Conservation (phyloP, 1,139 yeast species). For the Taphrina wiesneri region DNA sequence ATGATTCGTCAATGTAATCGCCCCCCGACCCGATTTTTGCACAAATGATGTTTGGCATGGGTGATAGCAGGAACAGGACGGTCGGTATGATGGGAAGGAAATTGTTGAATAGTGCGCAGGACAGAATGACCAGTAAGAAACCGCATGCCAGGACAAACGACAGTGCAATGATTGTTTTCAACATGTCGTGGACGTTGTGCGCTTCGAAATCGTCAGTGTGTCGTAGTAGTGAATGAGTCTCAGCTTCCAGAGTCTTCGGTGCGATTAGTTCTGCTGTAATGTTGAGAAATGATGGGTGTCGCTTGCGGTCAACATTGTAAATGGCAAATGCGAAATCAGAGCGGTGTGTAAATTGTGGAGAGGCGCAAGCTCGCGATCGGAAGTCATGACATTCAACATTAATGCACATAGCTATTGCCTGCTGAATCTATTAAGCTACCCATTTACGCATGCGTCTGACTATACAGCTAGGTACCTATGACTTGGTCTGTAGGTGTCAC, state of each 20-base stretch:
- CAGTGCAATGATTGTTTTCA: slow-evolving; percentile 58
- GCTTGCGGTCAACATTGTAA: too few species aligned
- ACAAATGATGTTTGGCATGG: slow-evolving; percentile 64
- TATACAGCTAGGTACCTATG: too few species aligned
- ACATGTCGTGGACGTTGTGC: background rate
- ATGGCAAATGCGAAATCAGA: too few species aligned
- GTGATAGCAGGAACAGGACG: slow-evolving; percentile 59
- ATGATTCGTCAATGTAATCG: slow-evolving; percentile 48
- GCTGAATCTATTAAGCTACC: too few species aligned
- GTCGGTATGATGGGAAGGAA: slow-evolving; percentile 72
- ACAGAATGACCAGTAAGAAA: slow-evolving; percentile 71
- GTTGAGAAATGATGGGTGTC: too few species aligned
- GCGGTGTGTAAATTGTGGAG: background rate
- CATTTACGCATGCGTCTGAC: too few species aligned
- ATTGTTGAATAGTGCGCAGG: slow-evolving; percentile 65
- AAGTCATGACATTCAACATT: too few species aligned
- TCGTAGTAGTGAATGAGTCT: background rate
- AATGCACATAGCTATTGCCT: too few species aligned
- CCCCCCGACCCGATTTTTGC: slow-evolving; percentile 45
- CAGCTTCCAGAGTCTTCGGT: too few species aligned
- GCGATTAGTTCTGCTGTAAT: too few species aligned
- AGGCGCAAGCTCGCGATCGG: background rate
- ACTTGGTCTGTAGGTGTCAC: too few species aligned
- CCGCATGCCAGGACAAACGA: slow-evolving; percentile 76
- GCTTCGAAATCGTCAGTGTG: background rate